Evolutionary conservation across 495 filamentous ascomycete genomes (phyloP).

Genomic region (Penicillium psychrofluorescens): DNA sequence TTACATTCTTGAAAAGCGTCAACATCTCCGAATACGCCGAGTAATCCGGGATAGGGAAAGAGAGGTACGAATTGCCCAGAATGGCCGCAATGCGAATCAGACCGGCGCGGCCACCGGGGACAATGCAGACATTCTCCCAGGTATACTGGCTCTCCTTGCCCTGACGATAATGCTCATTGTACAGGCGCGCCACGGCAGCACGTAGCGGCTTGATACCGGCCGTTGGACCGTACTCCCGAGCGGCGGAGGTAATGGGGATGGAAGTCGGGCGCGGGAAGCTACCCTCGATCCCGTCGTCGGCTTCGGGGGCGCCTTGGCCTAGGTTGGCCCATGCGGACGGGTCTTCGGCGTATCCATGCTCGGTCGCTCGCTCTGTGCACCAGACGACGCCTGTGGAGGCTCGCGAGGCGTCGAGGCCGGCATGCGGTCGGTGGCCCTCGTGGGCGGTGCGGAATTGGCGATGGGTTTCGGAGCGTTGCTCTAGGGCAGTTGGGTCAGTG

Average conservation of each 20-base stretch:
- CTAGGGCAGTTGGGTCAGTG: constrained; percentile 25
- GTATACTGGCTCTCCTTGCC: constrained; percentile 86
- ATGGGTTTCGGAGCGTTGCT: constrained; percentile 73
- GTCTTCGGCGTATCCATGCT: constrained; percentile 75
- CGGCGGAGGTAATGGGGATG: constrained; percentile 67
- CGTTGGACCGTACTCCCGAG: constrained; percentile 88
- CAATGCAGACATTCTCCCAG: constrained; percentile 99
- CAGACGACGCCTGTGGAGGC: constrained; percentile 80
- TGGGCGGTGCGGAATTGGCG: constrained; percentile 78
- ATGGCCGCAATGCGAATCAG: constrained; percentile 93
- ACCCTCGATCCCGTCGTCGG: constrained; percentile 85
- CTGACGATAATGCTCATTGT: constrained; percentile 87
- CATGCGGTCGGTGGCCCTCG: constrained; percentile 83
- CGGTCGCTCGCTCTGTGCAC: constrained; percentile 75
- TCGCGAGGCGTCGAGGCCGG: constrained; percentile 78
- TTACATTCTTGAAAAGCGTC: constrained; percentile 77
- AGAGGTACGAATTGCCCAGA: constrained; percentile 82
- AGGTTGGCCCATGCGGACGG: constrained; percentile 86
- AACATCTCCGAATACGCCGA: constrained; percentile 96
- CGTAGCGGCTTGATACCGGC: constrained; percentile 88
- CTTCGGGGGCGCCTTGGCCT: constrained; percentile 91
- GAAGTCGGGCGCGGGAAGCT: constrained; percentile 80
- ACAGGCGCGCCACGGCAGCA: constrained; percentile 83
- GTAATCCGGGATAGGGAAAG: constrained; percentile 75
- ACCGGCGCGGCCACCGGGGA: constrained; percentile 87